Evolutionary conservation across 2,329 filamentous ascomycete species (phyloP).

Genomic region (Clonostachys chloroleuca): DNA sequence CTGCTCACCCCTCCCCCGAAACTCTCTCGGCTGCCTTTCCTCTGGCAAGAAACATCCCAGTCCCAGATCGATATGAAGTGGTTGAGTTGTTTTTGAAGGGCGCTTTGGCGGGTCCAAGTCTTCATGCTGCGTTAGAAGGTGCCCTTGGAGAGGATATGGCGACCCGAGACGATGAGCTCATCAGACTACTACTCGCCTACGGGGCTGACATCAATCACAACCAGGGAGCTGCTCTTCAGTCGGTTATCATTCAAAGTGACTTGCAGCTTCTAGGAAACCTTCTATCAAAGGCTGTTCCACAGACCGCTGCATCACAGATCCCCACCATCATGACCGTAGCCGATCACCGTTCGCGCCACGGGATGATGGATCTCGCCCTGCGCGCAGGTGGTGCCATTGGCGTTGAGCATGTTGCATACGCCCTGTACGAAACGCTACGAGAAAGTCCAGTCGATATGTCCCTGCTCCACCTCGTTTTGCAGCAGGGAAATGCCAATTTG

Average conservation of each 20-base stretch:
- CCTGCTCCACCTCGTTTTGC: constrained; percentile 41
- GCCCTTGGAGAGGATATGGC: constrained; percentile 44
- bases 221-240: constrained; percentile 40
- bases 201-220: constrained; percentile 51
- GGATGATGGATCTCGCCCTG: constrained; percentile 43
- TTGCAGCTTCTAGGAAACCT: constrained; percentile 37
- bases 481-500: constrained; percentile 46
- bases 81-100: constrained; percentile 43
- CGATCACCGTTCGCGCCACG: constrained; percentile 33
- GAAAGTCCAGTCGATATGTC: constrained; percentile 43
- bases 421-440: constrained; percentile 34
- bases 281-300: constrained; percentile 38
- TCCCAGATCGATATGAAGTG: constrained; percentile 39
- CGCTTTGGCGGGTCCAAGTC: constrained; percentile 37
- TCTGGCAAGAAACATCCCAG: constrained; percentile 34
- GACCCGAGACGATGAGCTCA: constrained; percentile 43
- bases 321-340: constrained; percentile 38
- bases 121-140: constrained; percentile 46
- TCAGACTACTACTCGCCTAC: constrained; percentile 45
- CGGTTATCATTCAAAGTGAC: constrained; percentile 44
- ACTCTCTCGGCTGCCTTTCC: constrained; percentile 46
- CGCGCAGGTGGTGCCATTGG: constrained; percentile 36
- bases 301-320: constrained; percentile 43
- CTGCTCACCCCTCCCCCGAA: constrained; percentile 37
- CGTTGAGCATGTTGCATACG: constrained; percentile 32